Base-by-base conservation (phyloP, 805 yeast species). In the Barnettozyma botsteinii region DNA sequence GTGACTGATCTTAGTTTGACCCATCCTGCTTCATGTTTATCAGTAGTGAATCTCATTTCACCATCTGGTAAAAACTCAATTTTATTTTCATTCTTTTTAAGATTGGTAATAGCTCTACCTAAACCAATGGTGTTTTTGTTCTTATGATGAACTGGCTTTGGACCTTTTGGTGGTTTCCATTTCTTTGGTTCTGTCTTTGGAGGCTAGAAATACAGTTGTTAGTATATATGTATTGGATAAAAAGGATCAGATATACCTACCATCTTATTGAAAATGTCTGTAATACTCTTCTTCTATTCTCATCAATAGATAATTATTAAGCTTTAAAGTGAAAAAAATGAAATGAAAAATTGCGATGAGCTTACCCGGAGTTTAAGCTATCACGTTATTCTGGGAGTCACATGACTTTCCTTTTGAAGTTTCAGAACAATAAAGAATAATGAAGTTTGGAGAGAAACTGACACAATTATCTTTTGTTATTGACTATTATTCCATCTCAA, bases 1-100 rank as follows among this genome's bases (percentile, higher is more conserved):
- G 98, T 93, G 13, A 93, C 94, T 3, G 97, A 88, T 59, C 93
- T 77, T 56, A 93, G 66, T 48, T 88, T 86, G 37, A 85, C 94
- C 94, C 96, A 87, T 46, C 73, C 75, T 12, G 87, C 94, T 57
- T 86, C 94, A 50, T 77, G 85, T 51, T 81, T 81, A 34, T 75
- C 81, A 0, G 96, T 87, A 15, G 95, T 85, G 61, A 87, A 88
- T 53, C 96, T 70, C 77, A 85, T 74, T 55, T 85, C 94, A 49
- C 94, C 95, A 65, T 83, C 93, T 22, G 95, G 94, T 33, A 84
- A 64, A 51, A 66, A 77, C 56, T 81, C 79, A 41, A 85, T 75
- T 45, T 75, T 73, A 56, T 85, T 82, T 55, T 82, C 88, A 48
- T 67, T 68, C 33, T 75, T 68, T 61, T 89, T 76, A 42, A 80